Conservation (phyloP, 2,329 filamentous ascomycete genomes). For the Calycina herbarum region DNA sequence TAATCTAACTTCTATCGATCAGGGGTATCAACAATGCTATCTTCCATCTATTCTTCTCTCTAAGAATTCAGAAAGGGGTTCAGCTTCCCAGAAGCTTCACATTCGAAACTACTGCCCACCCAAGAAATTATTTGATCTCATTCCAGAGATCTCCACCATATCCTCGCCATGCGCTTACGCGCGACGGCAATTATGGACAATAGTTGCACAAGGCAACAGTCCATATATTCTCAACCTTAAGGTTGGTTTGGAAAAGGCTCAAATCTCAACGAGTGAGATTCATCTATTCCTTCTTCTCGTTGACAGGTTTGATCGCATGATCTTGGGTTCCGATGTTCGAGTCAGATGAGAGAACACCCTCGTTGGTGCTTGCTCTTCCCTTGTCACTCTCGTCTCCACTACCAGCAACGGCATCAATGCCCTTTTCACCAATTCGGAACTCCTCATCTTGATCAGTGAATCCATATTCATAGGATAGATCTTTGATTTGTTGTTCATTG, state of each 20-base stretch:
- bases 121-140: neutral
- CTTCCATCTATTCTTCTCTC: neutral
- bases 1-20: neutral
- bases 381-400: conserved; percentile 12
- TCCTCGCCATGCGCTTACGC: neutral
- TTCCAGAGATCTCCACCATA: neutral
- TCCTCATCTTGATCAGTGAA: conserved; percentile 34
- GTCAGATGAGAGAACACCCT: neutral
- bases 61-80: neutral
- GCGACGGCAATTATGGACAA: neutral
- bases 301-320: neutral
- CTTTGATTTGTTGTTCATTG: conserved; percentile 52
- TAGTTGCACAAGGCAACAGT: neutral
- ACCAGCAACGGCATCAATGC: conserved; percentile 10
- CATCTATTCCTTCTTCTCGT: conserved; percentile 1
- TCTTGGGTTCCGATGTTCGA: neutral
- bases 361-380: conserved; percentile 15
- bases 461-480: conserved; percentile 33
- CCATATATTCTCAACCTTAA: neutral
- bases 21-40: conserved; percentile 1
- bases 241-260: neutral
- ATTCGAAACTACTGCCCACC: neutral
- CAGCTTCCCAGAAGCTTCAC: neutral
- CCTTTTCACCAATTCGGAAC: conserved; percentile 27
- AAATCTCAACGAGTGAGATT: neutral